phyloP scores from a whole-genome alignment of 163 green algal species.

The Coccomyxa subellipsoidea region DNA sequence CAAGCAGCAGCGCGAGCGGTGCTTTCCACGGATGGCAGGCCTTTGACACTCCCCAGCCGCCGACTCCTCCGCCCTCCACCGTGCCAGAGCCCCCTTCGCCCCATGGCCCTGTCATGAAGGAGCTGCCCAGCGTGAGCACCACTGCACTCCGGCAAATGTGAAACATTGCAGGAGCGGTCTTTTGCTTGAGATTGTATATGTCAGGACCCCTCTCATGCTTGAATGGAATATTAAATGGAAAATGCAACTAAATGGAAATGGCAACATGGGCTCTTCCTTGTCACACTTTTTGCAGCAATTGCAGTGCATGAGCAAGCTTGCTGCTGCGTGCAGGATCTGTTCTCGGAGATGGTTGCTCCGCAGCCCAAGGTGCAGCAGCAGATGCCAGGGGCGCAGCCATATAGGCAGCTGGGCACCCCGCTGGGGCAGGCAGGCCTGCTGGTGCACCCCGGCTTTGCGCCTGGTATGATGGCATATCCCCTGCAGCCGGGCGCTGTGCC shows the following conservation, averaged over 20 bases:
- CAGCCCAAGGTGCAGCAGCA: not conserved
- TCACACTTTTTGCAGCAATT: not conserved
- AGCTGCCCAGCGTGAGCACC: constrained; percentile 6
- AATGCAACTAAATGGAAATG: not conserved
- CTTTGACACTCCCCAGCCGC: not conserved
- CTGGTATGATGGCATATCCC: not conserved
- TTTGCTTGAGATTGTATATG: not conserved
- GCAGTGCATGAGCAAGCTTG: not conserved
- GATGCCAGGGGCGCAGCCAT: not conserved
- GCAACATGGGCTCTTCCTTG: not conserved
- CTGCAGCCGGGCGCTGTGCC: not conserved
- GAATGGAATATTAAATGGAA: not conserved
- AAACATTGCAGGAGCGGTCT: not conserved
- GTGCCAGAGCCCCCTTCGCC: not conserved
- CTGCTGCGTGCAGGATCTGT: not conserved
- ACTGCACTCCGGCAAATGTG: not conserved
- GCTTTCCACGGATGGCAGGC: not conserved
- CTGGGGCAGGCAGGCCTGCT: not conserved
- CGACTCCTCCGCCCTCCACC: not conserved
- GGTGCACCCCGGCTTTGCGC: not conserved
- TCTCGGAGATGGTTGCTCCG: not conserved
- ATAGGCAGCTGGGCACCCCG: not conserved
- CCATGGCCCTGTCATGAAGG: not conserved
- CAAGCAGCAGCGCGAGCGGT: not conserved
- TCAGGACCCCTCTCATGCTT: not conserved